phyloP scores from a whole-genome alignment of 2,329 filamentous ascomycete genomes.

The Colletotrichum sp. region DNA sequence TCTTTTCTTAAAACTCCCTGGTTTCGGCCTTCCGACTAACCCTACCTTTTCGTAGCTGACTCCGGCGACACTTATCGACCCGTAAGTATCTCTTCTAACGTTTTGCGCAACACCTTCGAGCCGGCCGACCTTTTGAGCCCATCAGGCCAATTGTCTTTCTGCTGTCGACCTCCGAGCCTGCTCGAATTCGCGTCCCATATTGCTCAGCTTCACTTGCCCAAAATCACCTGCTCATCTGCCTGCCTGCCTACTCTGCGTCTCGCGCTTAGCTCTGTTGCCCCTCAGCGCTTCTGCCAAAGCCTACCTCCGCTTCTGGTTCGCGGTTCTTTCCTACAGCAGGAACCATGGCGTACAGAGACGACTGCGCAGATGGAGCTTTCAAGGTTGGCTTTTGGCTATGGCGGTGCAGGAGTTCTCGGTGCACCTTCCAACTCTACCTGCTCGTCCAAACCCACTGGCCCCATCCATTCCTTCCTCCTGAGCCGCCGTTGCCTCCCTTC shows the following conservation, averaged over 20 bases:
- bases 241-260: background rate
- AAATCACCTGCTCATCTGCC: background rate
- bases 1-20: background rate
- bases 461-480: background rate
- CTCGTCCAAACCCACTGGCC: background rate
- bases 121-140: background rate
- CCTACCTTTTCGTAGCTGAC: slow-evolving; percentile 51
- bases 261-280: background rate
- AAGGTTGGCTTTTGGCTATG: background rate
- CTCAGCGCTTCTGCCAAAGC: background rate
- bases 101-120: background rate
- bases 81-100: slow-evolving; percentile 45
- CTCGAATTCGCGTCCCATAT: background rate
- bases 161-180: background rate
- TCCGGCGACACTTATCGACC: slow-evolving; percentile 66
- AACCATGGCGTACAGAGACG: background rate
- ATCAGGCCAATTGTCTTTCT: background rate
- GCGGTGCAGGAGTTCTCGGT: background rate
- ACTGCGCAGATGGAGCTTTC: background rate
- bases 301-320: background rate
- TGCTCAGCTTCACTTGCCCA: background rate
- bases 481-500: slow-evolving; percentile 4
- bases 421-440: background rate
- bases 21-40: slow-evolving; percentile 43
- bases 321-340: background rate